These are phyloP conservation scores for Cladosporium sp. DNA, from an alignment of 2,329 filamentous ascomycete species.

Conservation along the genomic window DNA sequence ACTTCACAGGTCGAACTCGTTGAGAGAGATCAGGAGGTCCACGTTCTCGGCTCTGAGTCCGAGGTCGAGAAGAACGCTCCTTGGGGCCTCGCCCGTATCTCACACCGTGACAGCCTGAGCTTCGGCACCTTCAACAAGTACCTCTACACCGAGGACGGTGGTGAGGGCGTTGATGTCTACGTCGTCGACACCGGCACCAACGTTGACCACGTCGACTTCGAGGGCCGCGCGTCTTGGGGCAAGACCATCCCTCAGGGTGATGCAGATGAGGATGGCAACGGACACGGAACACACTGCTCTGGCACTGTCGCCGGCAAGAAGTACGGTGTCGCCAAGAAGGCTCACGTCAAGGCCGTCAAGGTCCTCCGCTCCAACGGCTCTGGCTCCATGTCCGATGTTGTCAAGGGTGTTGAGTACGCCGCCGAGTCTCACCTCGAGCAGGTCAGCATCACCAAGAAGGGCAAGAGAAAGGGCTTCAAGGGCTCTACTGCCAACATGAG, in stretches of 20 bases:
- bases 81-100: constrained; percentile 99
- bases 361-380: constrained; percentile 96
- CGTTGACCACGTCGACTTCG: constrained; percentile 90
- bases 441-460: constrained; percentile 75
- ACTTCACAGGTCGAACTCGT: constrained; percentile 82
- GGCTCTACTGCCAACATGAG: constrained; percentile 99
- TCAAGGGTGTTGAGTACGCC: constrained; percentile 96
- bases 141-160: constrained; percentile 82
- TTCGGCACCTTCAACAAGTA: constrained; percentile 99
- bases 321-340: constrained; percentile 99
- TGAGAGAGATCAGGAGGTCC: constrained; percentile 90
- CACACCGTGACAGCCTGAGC: constrained; percentile 81
- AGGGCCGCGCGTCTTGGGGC: constrained; percentile 92
- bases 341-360: constrained; percentile 95
- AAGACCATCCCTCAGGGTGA: constrained; percentile 90
- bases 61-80: constrained; percentile 87
- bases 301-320: constrained; percentile 97
- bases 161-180: constrained; percentile 97
- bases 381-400: constrained; percentile 97
- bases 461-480: constrained; percentile 96
- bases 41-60: constrained; percentile 63
- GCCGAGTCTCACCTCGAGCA: constrained; percentile 76
- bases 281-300: constrained; percentile 98
- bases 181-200: constrained; percentile 98
- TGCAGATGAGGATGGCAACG: constrained; percentile 89